Conservation (phyloP, 257 asterid species). For the Linderniella brevidens region DNA sequence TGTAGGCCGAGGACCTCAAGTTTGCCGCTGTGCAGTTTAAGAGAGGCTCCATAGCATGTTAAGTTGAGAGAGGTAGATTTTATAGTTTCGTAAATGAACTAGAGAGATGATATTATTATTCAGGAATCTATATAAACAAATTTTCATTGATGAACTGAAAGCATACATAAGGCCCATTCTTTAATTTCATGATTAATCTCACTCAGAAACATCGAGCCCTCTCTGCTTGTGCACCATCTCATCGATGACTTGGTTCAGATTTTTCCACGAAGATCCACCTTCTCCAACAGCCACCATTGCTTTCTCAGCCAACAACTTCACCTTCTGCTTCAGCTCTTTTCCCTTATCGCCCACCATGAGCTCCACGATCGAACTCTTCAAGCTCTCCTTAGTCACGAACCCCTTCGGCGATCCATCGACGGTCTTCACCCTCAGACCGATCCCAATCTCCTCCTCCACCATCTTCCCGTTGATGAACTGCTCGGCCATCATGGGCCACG, state of each 20-base stretch:
- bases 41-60: conserved; percentile 74
- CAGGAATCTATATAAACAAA: no score
- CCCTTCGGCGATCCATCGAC: conserved; percentile 31
- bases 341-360: conserved; percentile 49
- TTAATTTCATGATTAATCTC: no score
- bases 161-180: no score
- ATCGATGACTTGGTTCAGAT: conserved; percentile 18
- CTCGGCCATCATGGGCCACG: conserved; percentile 87
- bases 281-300: conserved; percentile 31
- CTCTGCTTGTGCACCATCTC: conserved; percentile 12
- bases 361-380: conserved; percentile 25
- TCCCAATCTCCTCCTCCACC: conserved; percentile 44
- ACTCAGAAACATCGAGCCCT: no score
- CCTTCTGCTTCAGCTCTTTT: conserved; percentile 20
- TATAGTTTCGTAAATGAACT: conserved; percentile 17
- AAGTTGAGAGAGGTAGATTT: no score
- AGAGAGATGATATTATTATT: no score
- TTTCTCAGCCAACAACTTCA: conserved; percentile 19
- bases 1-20: conserved; percentile 81
- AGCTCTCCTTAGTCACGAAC: conserved; percentile 30
- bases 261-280: conserved; percentile 55
- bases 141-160: no score
- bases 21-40: conserved; percentile 65
- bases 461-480: conserved; percentile 45
- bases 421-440: conserved; percentile 27